phyloP scores from a whole-genome alignment of 257 asterid species.

The Nicotiana noctiflora region DNA sequence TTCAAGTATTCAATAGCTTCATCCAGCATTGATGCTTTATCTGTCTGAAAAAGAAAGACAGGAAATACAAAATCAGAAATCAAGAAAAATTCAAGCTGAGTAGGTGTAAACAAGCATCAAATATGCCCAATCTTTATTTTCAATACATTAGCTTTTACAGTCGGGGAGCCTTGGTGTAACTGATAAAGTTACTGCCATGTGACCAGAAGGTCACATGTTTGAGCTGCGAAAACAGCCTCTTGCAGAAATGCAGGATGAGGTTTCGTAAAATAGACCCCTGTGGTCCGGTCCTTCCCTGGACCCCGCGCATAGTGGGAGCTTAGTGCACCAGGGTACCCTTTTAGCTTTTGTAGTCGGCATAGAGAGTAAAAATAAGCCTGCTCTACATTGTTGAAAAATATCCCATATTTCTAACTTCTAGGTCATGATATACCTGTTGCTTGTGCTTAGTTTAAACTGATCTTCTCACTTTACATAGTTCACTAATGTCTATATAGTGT shows the following conservation, averaged over 20 bases:
- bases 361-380: not conserved
- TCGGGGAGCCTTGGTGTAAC: not conserved
- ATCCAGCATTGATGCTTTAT: slow-evolving; percentile 85
- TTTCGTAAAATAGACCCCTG: too few relatives aligned
- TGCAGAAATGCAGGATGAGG: too few relatives aligned
- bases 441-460: not conserved
- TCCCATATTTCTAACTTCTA: not conserved
- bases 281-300: too few relatives aligned
- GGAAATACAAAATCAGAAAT: not conserved
- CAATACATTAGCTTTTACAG: not conserved
- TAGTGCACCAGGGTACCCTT: too few relatives aligned
- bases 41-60: slow-evolving; percentile 36
- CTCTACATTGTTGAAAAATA: not conserved
- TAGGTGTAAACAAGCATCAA: not conserved
- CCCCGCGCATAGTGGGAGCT: too few relatives aligned
- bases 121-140: not conserved
- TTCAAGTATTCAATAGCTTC: slow-evolving; percentile 91
- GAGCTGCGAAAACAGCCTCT: too few relatives aligned
- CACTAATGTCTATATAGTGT: not conserved
- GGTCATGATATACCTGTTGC: not conserved
- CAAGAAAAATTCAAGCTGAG: not conserved
- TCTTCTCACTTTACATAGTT: not conserved
- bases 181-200: too few relatives aligned
- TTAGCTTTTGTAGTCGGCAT: not conserved
- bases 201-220: too few relatives aligned